These are phyloP conservation scores for Paraconiothyrium brasiliense DNA, from an alignment of 2,329 filamentous ascomycete genomes.

Conservation along the genomic window DNA sequence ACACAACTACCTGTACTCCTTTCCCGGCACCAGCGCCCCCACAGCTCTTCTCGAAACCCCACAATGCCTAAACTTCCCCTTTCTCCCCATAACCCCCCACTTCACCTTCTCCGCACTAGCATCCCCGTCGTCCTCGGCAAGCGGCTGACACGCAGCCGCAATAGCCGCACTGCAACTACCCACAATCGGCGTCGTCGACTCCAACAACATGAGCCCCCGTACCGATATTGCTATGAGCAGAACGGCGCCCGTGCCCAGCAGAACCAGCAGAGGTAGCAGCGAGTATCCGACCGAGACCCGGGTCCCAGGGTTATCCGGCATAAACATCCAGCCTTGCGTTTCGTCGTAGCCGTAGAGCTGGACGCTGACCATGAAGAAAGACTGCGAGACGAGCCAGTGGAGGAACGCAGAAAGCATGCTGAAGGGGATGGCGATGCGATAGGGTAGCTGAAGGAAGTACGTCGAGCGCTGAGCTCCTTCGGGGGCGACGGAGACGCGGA, in stretches of 20 bases:
- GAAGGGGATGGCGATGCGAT: conserved; percentile 50
- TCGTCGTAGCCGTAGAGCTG: conserved; percentile 27
- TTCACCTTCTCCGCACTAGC: background rate
- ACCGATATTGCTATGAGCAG: background rate
- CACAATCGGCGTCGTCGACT: background rate
- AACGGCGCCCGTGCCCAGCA: background rate
- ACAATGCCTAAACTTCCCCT: background rate
- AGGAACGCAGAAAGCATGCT: conserved; percentile 42
- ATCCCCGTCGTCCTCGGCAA: background rate
- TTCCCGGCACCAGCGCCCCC: background rate
- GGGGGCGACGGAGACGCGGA: conserved; percentile 48
- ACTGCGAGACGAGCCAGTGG: conserved; percentile 57
- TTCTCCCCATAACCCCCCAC: background rate
- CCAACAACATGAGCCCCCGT: background rate
- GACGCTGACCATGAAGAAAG: conserved; percentile 50
- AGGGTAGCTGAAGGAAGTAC: conserved; percentile 55
- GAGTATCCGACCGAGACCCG: background rate
- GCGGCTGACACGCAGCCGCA: background rate
- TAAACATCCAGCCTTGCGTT: background rate
- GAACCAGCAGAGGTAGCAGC: background rate
- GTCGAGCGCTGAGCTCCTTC: conserved; percentile 48
- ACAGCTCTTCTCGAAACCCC: background rate
- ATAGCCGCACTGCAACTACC: conserved; percentile 1
- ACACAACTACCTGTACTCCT: too few relatives aligned
- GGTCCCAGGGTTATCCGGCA: background rate